Base-by-base conservation (phyloP, 495 filamentous ascomycete genomes). In the Neurospora sublineolata region DNA sequence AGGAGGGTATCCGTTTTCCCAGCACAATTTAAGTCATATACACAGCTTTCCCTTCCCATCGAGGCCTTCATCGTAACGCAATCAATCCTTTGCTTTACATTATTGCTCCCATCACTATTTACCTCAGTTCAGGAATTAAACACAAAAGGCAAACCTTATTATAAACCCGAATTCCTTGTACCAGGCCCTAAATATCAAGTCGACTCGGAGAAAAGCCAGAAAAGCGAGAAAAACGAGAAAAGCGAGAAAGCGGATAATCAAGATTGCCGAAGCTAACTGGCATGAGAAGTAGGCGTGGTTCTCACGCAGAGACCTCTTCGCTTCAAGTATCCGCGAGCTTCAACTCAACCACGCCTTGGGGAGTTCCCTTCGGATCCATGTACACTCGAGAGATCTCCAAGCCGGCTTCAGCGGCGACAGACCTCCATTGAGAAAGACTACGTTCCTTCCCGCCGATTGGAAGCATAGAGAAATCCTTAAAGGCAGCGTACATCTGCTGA, bases 391-490 rank as follows among this genome's bases (percentile, higher is more conserved):
- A 73, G 7, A 83, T 64, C 37, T 71, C 71, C 70, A 84, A 46
- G 4, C 80, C 80, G 8, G 79, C 80, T 0, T 68, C 73, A 12
- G 72, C 70, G 7, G 78, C 74, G 1, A 83, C 68, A 4, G 64
- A 71, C 14, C 40, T 67, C 41, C 79, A 83, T 60, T 80, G 75
- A 11, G 69, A 70, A 67, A 78, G 70, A n/a, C 80, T 76, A 1
- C 82, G 75, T 70, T 84, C 82, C 73, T 82, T 83, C 3, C 80
- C 80, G 33, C 78, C 79, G 23, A 82, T 77, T 6, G 76, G 72
- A 23, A 84, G 71, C 80, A 84, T 83, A 6, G 79, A 67, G 39
- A 77, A 74, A 72, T 82, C 80, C 71, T 81, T 76, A 71, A 79
- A 77, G 16, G 80, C 78, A 3, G 78, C 74, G 46, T 76, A 77